Evolutionary conservation across 2,329 filamentous ascomycete species (phyloP), one percentile per base, ranked within the genome.

Genomic region (Fusarium burgessii): DNA sequence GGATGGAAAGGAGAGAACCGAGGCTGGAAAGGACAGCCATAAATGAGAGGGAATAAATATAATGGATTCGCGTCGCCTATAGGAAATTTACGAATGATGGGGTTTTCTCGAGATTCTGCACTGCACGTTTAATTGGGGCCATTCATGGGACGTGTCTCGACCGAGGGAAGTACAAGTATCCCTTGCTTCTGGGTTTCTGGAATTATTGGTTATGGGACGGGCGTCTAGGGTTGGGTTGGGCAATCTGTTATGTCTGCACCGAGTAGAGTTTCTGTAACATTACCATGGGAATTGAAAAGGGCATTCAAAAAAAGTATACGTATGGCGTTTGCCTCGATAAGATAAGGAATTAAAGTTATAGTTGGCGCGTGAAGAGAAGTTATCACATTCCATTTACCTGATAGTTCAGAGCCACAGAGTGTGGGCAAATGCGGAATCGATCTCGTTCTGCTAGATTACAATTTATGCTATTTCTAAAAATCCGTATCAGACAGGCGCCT

Each of bases 1-100:
- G 76, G 76, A 14, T 77, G 76, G 76, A 72, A 77, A 47, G 66
- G 71, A 45, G 76, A 77, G 65, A 73, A 77, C 51, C 74, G 76
- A 7, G 49, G 63, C 10, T 77, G 73, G 73, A 54, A 61, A 13
- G 76, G 76, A 32, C 73, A 76, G 27, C 73, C 70, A 40, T 77
- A 49, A 66, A 43, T n/a, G 32, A 46, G 20, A 29, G 36, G 20
- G 35, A 45, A 11, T 11, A 45, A 51, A 45, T 25, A 42, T 56
- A 40, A 66, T 62, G 47, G 32, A 40, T 45, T 38, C 40, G 55
- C 43, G 29, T 45, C 35, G 20, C 50, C 57, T 35, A 55, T 35
- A 32, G 40, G 49, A 43, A 23, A 66, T 64, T 71, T 56, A 66
- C 20, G 60, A 72, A 46, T 51, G 54, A 68, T 36, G 60, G 51